phyloP scores from a whole-genome alignment of 2,329 filamentous ascomycete species.

The Fusarium nurragi region DNA sequence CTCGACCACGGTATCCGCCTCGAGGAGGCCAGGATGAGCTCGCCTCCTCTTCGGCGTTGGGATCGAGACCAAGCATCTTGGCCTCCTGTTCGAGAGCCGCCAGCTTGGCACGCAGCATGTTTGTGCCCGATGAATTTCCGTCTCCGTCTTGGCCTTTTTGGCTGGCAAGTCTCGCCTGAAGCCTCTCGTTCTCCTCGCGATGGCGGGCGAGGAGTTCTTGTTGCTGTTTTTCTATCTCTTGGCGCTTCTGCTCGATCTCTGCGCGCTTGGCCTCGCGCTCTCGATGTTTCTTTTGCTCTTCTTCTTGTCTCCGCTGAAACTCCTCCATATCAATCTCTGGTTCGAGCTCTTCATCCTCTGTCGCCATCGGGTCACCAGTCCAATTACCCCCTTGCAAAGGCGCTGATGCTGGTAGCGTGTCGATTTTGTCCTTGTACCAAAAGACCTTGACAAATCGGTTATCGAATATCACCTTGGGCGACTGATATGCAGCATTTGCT shows the following conservation, averaged over 20 bases:
- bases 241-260: conserved; percentile 69
- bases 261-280: conserved; percentile 70
- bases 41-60: conserved; percentile 58
- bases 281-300: conserved; percentile 74
- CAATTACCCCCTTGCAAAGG: conserved; percentile 44
- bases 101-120: conserved; percentile 74
- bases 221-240: conserved; percentile 72
- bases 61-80: conserved; percentile 73
- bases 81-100: conserved; percentile 79
- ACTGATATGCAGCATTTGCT: conserved; percentile 76
- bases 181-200: conserved; percentile 71
- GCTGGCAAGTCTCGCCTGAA: conserved; percentile 63
- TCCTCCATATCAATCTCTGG: conserved; percentile 75
- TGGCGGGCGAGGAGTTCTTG: conserved; percentile 70
- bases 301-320: conserved; percentile 73
- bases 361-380: conserved; percentile 28
- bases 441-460: conserved; percentile 88
- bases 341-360: conserved; percentile 47
- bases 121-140: conserved; percentile 60
- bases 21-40: conserved; percentile 37
- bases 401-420: conserved; percentile 44
- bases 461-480: conserved; percentile 83
- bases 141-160: conserved; percentile 45
- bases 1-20: conserved; percentile 48
- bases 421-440: conserved; percentile 71